Base-by-base conservation (phyloP, 257 asterid genomes). In the Buddleja alternifolia region DNA sequence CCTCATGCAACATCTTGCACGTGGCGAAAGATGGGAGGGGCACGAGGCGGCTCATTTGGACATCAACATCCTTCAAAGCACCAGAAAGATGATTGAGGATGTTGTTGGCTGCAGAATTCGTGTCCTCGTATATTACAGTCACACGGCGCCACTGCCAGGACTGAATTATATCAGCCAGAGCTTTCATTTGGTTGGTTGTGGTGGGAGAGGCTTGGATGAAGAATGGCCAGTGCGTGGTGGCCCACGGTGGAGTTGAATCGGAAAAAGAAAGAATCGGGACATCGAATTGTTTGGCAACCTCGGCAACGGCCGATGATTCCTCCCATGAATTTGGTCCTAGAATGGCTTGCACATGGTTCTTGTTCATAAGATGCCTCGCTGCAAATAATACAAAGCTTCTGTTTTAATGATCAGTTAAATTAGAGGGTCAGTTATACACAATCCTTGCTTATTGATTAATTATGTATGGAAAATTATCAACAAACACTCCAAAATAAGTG, bases 281-380 rank as follows among this genome's bases (percentile, higher is more conserved):
- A 6, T 48, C 21, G 5, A 34, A 21, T 47, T 46, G 64, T 7
- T 14, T 47, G 0, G 63, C 74, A 12, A 75, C 75, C 79, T 79
- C 84, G 0, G 87, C 82, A 21, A 78, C 78, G 8, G 73, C 59
- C 1, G 66, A 67, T 58, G 87, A 73, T 71, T 73, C 87, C 41
- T 82, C 82, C 84, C 84, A 76, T 4, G 82, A 56, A 78, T 67
- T 40, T 60, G 84, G 83, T 57, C 84, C 82, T n/a, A 82, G 41
- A 44, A 75, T 75, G 46, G 67, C 78, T 66, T 53, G 36, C 61
- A 70, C 78, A 0, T 60, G 52, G 42, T 60, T 46, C 64, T 55
- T 75, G 4, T 63, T 73, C 63, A 73, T 73, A 16, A 78, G 76
- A 64, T 78, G 34, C 17, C 74, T 51, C 7, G 80, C 84, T 82